Base-by-base conservation (phyloP, 345 rosid species). In the Heritiera fomes region DNA sequence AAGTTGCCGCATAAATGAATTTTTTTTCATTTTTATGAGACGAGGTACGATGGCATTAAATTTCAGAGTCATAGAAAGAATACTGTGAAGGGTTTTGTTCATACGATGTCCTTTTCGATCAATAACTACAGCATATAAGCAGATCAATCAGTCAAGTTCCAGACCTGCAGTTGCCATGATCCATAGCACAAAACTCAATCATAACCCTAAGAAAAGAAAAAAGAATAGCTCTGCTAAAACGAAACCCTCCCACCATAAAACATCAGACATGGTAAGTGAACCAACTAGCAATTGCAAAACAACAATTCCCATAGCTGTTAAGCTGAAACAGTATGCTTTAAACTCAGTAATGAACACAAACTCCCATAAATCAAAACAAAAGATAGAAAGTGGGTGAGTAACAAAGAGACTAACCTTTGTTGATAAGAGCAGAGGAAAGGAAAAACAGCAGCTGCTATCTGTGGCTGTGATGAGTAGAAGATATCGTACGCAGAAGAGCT, bases 101-200 rank as follows among this genome's bases (percentile, higher is more conserved):
- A 71, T 32, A 52, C 4, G 7, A 52, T 52, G 30, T 9, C 62
- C 30, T 72, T 23, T 53, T 18, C 30, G 43, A 65, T 67, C 71
- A 62, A 76, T 55, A 41, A 68, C n/a, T 7, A 71, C 65, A 67
- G 34, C 11, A 55, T 56, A 55, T 30, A 64, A 56, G 28, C 47
- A 41, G 52, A 70, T 20, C 62, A 70, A 59, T 68, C 68, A 59
- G 1, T 38, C 66, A 77, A 53, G 28, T 68, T n/a, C 41, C 59
- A 67, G 49, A 53, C 66, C 30, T 41, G 38, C 65, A 40, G 18
- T 41, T 46, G 34, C 56, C 5, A 47, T 70, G 20, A 47, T 6
- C 73, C 30, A 43, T 67, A 8, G 17, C 7, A 20, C 73, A 69
- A 69, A 45, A 69, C 17, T 12, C 38, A 47, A 69, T 23, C 55